Percentiles rank a stretch among this genome's conserved stretches.
phyloP scores from a whole-genome alignment of 2,329 filamentous ascomycete genomes.

The Alternaria arborescens region DNA sequence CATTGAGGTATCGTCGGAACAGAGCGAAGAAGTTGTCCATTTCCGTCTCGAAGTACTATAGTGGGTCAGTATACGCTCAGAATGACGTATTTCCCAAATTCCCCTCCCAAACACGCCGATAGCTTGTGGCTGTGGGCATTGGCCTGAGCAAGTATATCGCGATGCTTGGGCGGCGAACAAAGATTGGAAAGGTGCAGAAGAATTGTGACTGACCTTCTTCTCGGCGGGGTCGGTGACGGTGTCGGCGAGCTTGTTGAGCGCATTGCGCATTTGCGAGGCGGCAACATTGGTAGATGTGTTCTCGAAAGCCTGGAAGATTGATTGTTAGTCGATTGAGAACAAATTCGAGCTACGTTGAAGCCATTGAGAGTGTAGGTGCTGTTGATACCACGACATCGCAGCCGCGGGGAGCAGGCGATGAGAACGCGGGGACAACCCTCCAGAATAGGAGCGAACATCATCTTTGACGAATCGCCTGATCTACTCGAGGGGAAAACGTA shows the following conservation, averaged over 20 bases:
- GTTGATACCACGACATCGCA: neutral
- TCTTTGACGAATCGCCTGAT: neutral
- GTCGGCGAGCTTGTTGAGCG: conserved; percentile 90
- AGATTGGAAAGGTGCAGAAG: conserved; percentile 1
- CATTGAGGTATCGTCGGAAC: conserved; percentile 97
- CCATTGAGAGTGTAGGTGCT: neutral
- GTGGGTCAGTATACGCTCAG: conserved; percentile 26
- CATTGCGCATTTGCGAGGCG: conserved; percentile 98
- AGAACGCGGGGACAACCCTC: conserved; percentile 2
- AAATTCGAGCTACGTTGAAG: neutral
- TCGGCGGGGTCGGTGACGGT: conserved; percentile 79
- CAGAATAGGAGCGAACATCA: neutral
- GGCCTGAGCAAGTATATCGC: conserved; percentile 4
- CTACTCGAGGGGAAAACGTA: neutral
- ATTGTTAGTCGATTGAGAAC: conserved; percentile 15
- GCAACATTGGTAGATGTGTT: conserved; percentile 99
- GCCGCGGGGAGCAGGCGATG: neutral
- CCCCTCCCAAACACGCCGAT: conserved; percentile 4
- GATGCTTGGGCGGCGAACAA: neutral
- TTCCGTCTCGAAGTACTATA: conserved; percentile 92
- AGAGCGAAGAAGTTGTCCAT: conserved; percentile 99
- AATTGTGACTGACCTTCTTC: conserved; percentile 75
- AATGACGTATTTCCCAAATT: conserved; percentile 20
- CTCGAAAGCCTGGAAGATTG: conserved; percentile 81
- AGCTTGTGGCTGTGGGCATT: conserved; percentile 4